phyloP scores from a whole-genome alignment of 2,329 filamentous ascomycete genomes.

The Talaromyces piceae region DNA sequence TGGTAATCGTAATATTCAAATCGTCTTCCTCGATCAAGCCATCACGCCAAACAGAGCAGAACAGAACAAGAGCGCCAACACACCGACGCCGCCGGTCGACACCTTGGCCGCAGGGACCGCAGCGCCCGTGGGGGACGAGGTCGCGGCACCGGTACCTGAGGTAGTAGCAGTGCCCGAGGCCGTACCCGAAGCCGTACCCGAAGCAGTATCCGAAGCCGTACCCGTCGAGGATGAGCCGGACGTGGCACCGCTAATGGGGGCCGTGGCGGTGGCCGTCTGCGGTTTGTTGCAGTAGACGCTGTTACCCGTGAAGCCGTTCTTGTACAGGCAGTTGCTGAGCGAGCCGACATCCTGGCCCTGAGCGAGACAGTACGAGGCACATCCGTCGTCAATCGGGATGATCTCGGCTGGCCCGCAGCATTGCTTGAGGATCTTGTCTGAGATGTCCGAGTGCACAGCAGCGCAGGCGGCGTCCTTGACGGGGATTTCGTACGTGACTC shows the following conservation, averaged over 20 bases:
- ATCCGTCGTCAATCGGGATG: constrained; percentile 41
- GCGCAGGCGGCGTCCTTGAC: constrained; percentile 41
- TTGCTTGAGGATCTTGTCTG: constrained; percentile 37
- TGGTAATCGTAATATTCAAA: background rate
- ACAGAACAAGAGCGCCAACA: constrained; percentile 25
- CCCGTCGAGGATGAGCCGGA: too few relatives aligned
- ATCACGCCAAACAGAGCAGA: constrained; percentile 23
- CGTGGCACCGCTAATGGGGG: constrained; percentile 7
- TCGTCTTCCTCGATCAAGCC: constrained; percentile 21
- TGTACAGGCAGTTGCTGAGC: constrained; percentile 34
- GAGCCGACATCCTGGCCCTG: constrained; percentile 30
- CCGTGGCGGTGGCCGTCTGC: constrained; percentile 34
- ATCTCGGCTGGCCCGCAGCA: constrained; percentile 43
- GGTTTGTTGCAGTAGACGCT: constrained; percentile 41
- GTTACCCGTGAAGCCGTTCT: constrained; percentile 29
- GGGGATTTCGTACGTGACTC: constrained; percentile 37
- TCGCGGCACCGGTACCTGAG: constrained; percentile 13
- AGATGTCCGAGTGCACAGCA: constrained; percentile 24
- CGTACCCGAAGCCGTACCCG: too few relatives aligned
- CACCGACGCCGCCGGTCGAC: constrained; percentile 23
- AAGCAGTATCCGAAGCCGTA: background rate
- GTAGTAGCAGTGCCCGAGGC: background rate
- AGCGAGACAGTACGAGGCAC: constrained; percentile 46
- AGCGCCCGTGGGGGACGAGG: constrained; percentile 14
- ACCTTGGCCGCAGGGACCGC: constrained; percentile 16